Percentiles rank a stretch among this genome's conserved stretches.
Evolutionary conservation across 2,329 filamentous ascomycete genomes (phyloP).

Genomic region (Alternaria sp.): DNA sequence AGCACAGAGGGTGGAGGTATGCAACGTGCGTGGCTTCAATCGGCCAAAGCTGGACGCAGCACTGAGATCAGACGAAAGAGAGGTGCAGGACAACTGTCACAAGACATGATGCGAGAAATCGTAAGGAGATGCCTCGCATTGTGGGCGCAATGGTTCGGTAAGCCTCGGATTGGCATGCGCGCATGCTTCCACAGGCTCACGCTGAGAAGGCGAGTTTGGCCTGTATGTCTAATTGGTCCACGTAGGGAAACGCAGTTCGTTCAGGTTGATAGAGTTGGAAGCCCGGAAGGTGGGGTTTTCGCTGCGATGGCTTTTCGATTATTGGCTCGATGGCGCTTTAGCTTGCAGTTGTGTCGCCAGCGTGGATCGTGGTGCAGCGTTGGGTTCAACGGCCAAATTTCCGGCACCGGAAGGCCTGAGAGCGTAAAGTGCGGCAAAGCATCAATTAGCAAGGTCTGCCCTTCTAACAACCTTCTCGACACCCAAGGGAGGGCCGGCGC

Average conservation of each 20-base stretch:
- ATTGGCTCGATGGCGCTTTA: conserved; percentile 39
- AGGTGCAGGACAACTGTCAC: conserved; percentile 46
- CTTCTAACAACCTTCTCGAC: conserved; percentile 26
- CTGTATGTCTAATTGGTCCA: conserved; percentile 48
- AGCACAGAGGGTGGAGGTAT: conserved; percentile 36
- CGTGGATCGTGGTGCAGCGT: conserved; percentile 37
- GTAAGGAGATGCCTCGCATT: conserved; percentile 35
- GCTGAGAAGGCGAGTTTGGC: conserved; percentile 37
- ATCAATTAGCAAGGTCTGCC: conserved; percentile 30
- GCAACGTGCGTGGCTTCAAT: conserved; percentile 43
- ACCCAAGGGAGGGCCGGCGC: conserved; percentile 33
- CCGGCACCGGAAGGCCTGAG: conserved; percentile 28
- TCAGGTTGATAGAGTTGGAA: conserved; percentile 38
- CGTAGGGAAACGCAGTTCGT: conserved; percentile 43
- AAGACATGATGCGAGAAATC: conserved; percentile 36
- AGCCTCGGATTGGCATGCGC: conserved; percentile 44
- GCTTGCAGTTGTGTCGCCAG: conserved; percentile 39
- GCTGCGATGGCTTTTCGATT: conserved; percentile 28
- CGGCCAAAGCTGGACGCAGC: conserved; percentile 33
- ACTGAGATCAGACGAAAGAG: conserved; percentile 38
- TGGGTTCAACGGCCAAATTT: conserved; percentile 29
- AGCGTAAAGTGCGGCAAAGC: conserved; percentile 30
- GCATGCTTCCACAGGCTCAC: conserved; percentile 33
- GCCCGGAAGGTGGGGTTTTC: conserved; percentile 39
- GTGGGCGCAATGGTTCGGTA: conserved; percentile 38